Percentiles rank a stretch among this genome's conserved stretches.
Evolutionary conservation across 805 yeast species (phyloP).

Genomic region (Kluyveromyces starmeri): DNA sequence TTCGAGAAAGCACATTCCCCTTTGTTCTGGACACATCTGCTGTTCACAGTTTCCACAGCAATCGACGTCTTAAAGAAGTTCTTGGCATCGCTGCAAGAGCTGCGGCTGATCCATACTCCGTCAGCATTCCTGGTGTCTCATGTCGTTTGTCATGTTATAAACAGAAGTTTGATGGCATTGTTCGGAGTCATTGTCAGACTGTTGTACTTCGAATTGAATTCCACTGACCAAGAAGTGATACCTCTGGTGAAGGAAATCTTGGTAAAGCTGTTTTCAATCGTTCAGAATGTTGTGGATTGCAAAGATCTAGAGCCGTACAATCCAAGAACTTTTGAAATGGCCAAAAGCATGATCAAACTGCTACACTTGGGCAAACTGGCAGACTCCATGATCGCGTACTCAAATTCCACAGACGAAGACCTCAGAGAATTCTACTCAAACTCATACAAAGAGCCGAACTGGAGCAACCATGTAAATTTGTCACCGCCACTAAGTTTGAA

Average conservation of each 20-base stretch:
- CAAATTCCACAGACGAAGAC: slow-evolving; percentile 1
- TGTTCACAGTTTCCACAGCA: slow-evolving; percentile 3
- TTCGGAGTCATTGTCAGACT: slow-evolving; percentile 7
- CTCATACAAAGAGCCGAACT: background rate
- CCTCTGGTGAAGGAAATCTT: slow-evolving; percentile 1
- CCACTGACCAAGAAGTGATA: background rate
- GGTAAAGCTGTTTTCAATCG: background rate
- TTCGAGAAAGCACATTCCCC: slow-evolving; percentile 7
- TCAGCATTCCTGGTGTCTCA: slow-evolving; percentile 6
- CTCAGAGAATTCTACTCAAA: background rate
- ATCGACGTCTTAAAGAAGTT: slow-evolving; percentile 3
- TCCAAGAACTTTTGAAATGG: slow-evolving; percentile 3
- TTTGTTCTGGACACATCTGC: slow-evolving; percentile 6
- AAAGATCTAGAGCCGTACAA: background rate
- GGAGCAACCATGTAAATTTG: slow-evolving; percentile 1
- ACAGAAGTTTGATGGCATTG: slow-evolving; percentile 3
- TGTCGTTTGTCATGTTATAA: slow-evolving; percentile 4
- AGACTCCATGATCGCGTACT: background rate
- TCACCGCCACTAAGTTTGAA: slow-evolving; percentile 2
- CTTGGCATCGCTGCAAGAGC: background rate
- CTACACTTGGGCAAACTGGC: slow-evolving; percentile 2
- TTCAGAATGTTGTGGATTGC: background rate
- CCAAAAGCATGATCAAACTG: background rate
- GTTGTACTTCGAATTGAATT: slow-evolving; percentile 1
- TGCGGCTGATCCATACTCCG: slow-evolving; percentile 3